Evolutionary conservation across 2,329 filamentous ascomycete genomes (phyloP), one percentile per base, ranked within the genome.

Genomic region (Sphaerulina vaccinii): DNA sequence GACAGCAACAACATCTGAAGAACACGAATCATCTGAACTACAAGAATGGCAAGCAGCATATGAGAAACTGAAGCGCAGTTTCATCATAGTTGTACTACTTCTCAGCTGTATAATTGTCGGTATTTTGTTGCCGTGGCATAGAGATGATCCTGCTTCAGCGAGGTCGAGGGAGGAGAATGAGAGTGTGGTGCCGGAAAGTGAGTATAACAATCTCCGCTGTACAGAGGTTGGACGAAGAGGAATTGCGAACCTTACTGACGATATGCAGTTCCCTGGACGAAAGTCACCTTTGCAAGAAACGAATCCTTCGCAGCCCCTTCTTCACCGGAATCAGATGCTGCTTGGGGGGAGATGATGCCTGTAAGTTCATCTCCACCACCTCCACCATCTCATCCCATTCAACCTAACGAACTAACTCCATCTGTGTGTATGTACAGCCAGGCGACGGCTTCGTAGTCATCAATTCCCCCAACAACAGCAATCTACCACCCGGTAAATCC

Each of bases 371-470:
- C 24, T 10, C 24, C 6, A 6, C 24, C 10, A 6, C 6, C 10
- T 10, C 24, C 24, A 27, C 6, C 24, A 6, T 27, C 24, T 5
- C 24, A 27, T n/a, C n/a, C n/a, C n/a, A n/a, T n/a, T n/a, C n/a
- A 27, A 13, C 27, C n/a, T 10, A 32, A 10, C 9, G 21, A 27
- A 42, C n/a, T 24, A 29, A 13, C 10, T 22, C 13, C 16, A n/a
- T 23, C 21, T 11, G 39, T 19, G 3, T 21, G 37, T 16, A 39
- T 18, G 18, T 16, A 37, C 38, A 54, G 56, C 58, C 55, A 5
- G 68, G 67, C 24, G 62, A 68, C 44, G 68, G 68, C 41, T 70
- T 69, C 55, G 55, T 71, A 40, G 59, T 64, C 39, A 50, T 70
- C 43, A 21, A 55, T 36, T 56, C 67, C 35, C 51, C 42, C 13